Conservation (phyloP, 164 flowering plant species). For the Houttuynia cordata region DNA sequence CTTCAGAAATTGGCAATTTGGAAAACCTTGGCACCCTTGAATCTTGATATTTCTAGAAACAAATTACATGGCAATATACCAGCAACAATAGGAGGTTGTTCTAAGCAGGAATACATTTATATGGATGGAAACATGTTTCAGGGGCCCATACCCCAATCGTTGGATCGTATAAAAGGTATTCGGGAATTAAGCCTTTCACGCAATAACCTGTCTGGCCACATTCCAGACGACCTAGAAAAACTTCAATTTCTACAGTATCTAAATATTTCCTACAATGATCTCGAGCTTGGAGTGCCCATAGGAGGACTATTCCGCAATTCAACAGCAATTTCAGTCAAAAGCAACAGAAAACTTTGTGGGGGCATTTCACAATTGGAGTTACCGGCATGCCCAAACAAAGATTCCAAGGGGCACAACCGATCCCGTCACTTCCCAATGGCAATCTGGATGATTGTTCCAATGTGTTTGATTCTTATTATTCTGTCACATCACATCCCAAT, state of each 20-base stretch:
- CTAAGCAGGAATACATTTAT: conserved; percentile 6
- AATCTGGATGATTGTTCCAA: conserved; percentile 9
- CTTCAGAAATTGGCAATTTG: conserved; percentile 20
- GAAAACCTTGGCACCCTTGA: conserved; percentile 10
- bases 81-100: conserved; percentile 4
- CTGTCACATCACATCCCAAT: no score
- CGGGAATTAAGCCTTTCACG: no score
- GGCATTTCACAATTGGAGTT: conserved; percentile 15
- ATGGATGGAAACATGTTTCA: conserved; percentile 14
- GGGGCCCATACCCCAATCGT: conserved; percentile 18
- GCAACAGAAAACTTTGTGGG: background rate
- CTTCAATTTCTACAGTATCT: no score
- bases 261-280: no score
- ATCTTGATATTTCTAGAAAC: conserved; percentile 19
- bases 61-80: conserved; percentile 28
- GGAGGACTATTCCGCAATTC: no score
- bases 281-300: no score
- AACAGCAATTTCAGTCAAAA: no score
- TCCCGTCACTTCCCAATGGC: conserved; percentile 11
- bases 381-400: no score
- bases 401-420: no score
- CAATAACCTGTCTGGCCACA: no score
- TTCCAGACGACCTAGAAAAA: no score
- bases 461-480: no score
- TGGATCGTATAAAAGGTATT: background rate